Base-by-base conservation (phyloP, 2,329 filamentous ascomycete genomes). In the Colletotrichum sp. region DNA sequence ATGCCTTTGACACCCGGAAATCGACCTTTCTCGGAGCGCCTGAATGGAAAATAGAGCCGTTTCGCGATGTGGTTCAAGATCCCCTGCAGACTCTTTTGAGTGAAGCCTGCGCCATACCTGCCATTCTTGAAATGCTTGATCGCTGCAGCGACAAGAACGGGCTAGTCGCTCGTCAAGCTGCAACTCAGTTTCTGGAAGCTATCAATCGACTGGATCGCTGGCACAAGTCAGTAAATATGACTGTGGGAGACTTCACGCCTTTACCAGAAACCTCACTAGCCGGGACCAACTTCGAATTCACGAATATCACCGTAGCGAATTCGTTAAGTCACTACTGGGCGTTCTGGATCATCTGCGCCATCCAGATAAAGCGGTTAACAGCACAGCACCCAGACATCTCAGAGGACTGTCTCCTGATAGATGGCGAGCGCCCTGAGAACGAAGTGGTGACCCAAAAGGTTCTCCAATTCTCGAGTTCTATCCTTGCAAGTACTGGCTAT, bases 321-420 rank as follows among this genome's bases (percentile, higher is more conserved):
- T 80, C 80, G 6, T 78, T 83, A 21, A 85, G 82, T 1, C 84
- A 87, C 56, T 80, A 82, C 8, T 86, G 84, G 85, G 79, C 83
- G 0, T 84, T 86, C 34, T 81, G 79, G 56, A 81, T 85, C 8
- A 80, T 86, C 4, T 86, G 84, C 72, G 75, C 83, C 5, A 55
- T 75, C 0, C 82, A 84, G 28, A 78, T 85, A 5, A 66, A 68
- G 3, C 78, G 70, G 10, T 52, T 83, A 2, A n/a, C 16, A 9
- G 36, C 21, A 32, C 38, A 60, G 18, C 70, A 43, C 26, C 69
- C 68, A 48, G 2, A 21, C 69, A 15, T 81, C 81, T 1, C 73
- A 66, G 1, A 80, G 79, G 73, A 83, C 84, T 2, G 9, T 16
- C 18, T 52, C 1, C 13, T 36, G 13, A 43, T 30, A n/a, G 58